A percentile compares a stretch with the other conserved stretches of the same genome.
Conservation (phyloP, 208 protist species). For the Tritrichomonas musculus region DNA sequence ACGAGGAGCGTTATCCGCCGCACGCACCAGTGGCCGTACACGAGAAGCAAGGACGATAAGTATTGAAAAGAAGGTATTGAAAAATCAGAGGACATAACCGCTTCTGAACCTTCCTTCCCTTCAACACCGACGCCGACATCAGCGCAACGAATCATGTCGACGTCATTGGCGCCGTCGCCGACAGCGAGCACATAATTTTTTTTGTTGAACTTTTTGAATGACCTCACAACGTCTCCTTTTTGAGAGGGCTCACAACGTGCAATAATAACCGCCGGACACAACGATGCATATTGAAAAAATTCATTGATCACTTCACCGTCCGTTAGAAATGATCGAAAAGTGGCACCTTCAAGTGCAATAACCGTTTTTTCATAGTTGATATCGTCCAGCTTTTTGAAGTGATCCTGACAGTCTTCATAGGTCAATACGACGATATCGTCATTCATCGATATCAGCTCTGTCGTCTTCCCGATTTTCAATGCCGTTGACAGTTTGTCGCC, state of each 20-base stretch:
- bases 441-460: not conserved
- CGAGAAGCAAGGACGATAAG: not conserved
- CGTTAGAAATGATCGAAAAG: too few species aligned
- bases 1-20: not conserved
- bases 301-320: too few species aligned
- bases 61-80: not conserved
- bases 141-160: slow-evolving; percentile 80
- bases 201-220: not conserved
- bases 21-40: not conserved
- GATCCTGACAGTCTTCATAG: too few species aligned
- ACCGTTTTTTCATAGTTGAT: too few species aligned
- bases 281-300: not conserved
- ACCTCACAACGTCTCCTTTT: not conserved
- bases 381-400: too few species aligned
- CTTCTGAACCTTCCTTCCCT: not conserved
- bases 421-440: too few species aligned
- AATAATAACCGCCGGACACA: not conserved
- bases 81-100: not conserved
- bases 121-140: slow-evolving; percentile 79
- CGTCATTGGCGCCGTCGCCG: slow-evolving; percentile 95
- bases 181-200: slow-evolving; percentile 62
- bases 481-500: slow-evolving; percentile 94
- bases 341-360: not conserved
- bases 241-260: not conserved
- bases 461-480: slow-evolving; percentile 64